Evolutionary conservation across 495 filamentous ascomycete species (phyloP).

Genomic region (Xylaria palmicola): DNA sequence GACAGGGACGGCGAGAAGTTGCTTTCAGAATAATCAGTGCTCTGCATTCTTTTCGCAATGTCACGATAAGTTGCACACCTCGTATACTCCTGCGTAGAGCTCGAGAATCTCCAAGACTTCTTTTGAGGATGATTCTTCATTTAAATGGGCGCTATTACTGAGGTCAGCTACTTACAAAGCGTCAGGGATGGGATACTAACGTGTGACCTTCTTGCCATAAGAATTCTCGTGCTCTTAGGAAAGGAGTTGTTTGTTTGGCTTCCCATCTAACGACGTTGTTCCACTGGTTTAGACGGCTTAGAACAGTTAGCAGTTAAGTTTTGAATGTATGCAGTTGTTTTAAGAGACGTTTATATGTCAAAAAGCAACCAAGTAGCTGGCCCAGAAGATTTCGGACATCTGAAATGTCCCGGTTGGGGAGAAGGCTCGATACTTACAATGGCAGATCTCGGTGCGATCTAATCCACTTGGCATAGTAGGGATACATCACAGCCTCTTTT

Average conservation of each 20-base stretch:
- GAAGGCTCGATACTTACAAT: constrained; percentile 46
- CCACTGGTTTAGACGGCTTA: constrained; percentile 79
- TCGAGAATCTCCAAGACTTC: constrained; percentile 95
- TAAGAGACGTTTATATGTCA: too few species aligned
- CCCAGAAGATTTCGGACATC: neutral
- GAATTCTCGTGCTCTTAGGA: constrained; percentile 90
- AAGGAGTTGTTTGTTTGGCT: constrained; percentile 95
- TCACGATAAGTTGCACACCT: constrained; percentile 29
- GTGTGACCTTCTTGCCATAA: constrained; percentile 99
- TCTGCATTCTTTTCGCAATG: neutral
- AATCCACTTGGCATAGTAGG: constrained; percentile 96
- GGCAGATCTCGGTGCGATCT: constrained; percentile 90
- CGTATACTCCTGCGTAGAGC: constrained; percentile 83
- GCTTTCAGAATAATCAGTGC: constrained; percentile 21
- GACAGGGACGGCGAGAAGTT: constrained; percentile 91
- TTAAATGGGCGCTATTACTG: constrained; percentile 64
- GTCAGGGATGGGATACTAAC: neutral
- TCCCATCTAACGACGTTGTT: constrained; percentile 98
- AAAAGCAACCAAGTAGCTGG: neutral
- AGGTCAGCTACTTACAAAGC: neutral
- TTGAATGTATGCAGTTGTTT: too few species aligned
- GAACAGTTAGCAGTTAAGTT: neutral
- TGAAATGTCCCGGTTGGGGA: neutral
- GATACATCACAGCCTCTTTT: constrained; percentile 73
- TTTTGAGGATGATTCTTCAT: constrained; percentile 67